Evolutionary conservation across 179 eudicot genomes (phyloP), one percentile per base, ranked within the genome.

Genomic region (Spinacia oleracea): DNA sequence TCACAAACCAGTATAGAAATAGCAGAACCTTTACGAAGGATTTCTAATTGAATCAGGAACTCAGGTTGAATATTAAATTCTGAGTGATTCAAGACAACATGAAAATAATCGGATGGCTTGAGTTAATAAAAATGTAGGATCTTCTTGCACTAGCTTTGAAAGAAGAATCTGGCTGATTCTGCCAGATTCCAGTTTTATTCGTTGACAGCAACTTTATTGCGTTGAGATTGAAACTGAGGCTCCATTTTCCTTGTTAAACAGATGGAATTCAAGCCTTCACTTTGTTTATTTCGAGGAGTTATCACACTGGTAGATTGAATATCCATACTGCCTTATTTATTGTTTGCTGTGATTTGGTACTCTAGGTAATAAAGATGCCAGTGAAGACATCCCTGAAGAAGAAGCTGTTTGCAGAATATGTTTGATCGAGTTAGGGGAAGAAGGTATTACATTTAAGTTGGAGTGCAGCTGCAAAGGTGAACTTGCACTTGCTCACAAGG

Each of bases 401-500:
- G 98, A 95, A 84, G 97, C 97, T 29, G 97, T 95, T 76, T 95
- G 98, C 77, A 88, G 97, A 82, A 95, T 95, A 56, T 95, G 98
- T 87, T 88, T 93, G 6, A 85, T 91, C 42, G 98, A 94, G 75
- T 87, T 93, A 80, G 85, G 89, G 45, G 96, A 90, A 87, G 96
- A 86, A 53, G 94, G 98, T 63, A 92, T 88, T 76, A 88, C 91
- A 55, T 85, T 94, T 32, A 88, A 91, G 79, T 59, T 83, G 73
- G 86, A 83, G 74, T 83, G 86, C 55, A 80, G 86, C 70, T 83
- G 86, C 83, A 83, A 83, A 83, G 86, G 86, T 59, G 86, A 83
- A 42, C 86, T 83, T 58, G 86, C 86, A 15, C 86, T 83, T 58
- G 83, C 86, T 59, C 86, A 83, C 79, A 77, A 80, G 63, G 86